phyloP scores from a whole-genome alignment of 352 stramenopile species.

The Phytophthora pistaciae region DNA sequence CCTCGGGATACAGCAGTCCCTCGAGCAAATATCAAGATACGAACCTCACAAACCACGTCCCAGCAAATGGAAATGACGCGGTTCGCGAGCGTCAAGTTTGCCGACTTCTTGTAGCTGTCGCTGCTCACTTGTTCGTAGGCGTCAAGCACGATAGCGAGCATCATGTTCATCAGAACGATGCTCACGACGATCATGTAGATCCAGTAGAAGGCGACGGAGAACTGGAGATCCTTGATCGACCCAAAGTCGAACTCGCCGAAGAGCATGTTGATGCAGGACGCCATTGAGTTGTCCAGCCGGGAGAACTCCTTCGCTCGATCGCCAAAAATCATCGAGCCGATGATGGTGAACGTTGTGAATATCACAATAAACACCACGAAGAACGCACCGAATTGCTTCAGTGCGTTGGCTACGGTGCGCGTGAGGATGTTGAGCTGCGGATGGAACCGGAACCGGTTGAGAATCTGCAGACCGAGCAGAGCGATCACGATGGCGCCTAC shows the following conservation, averaged over 20 bases:
- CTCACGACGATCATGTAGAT: constrained; percentile 71
- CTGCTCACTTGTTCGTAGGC: constrained; percentile 60
- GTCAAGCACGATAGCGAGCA: constrained; percentile 75
- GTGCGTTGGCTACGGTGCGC: constrained; percentile 52
- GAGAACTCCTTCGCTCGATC: constrained; percentile 61
- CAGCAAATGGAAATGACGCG: constrained; percentile 35
- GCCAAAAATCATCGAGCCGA: constrained; percentile 63
- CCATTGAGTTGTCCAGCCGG: constrained; percentile 47
- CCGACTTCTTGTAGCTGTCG: constrained; percentile 37
- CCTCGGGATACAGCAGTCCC: constrained; percentile 15
- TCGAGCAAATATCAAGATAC: not conserved
- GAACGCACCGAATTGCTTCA: constrained; percentile 62
- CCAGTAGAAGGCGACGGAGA: constrained; percentile 69
- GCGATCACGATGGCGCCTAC: constrained; percentile 43
- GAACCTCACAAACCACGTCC: constrained; percentile 26
- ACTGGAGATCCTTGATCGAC: constrained; percentile 45
- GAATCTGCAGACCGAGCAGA: constrained; percentile 44
- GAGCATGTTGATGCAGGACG: constrained; percentile 73
- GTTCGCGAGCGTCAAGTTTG: constrained; percentile 22
- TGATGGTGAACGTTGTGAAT: constrained; percentile 59
- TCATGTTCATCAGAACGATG: constrained; percentile 80
- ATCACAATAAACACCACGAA: constrained; percentile 69
- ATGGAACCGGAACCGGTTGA: constrained; percentile 66
- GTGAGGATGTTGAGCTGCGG: constrained; percentile 64
- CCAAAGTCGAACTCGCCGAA: constrained; percentile 70